Evolutionary conservation across 805 yeast species (phyloP), one percentile per base, ranked within the genome.

Genomic region (Myxozyma mucilagina): DNA sequence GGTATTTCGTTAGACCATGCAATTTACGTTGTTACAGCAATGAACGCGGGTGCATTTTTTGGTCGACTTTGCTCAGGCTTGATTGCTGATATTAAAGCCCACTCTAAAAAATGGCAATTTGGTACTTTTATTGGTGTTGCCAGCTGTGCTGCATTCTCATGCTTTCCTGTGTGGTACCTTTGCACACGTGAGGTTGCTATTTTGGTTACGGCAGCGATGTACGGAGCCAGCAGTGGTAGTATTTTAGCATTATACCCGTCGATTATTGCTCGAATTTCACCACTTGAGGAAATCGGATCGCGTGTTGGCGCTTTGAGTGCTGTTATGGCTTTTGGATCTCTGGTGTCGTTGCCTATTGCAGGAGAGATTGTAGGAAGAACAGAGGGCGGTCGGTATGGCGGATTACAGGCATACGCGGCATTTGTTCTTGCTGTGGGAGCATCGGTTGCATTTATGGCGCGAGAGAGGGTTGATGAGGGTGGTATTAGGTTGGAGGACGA

Each of bases 241-340:
- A 49, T 70, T 7, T 70, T 73, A 20, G 71, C 73, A 14, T 55
- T 74, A 13, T 71, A 70, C 7, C 74, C 76, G 1, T 68, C 72
- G 3, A 59, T 69, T 10, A 65, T 72, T 1, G 73, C 75, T 1
- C 63, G 64, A 16, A 50, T 60, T 18, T 71, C 74, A 4, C 63
- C 68, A 0, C 60, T 68, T 44, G 48, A 68, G 29, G 62, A 67
- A n/a, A 64, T 71, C 16, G 75, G 76, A 4, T 66, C 69, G 3
- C 64, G 75, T 8, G 87, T 89, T 89, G 88, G 89, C 1, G 59
- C 84, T 43, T 80, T 89, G 1, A 76, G 87, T 44, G 75, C 80
- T 6, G 68, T 79, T 10, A 84, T 87, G 47, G 79, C 92, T 0
- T 78, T 82, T 67, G 84, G 80, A 2, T 57, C 69, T n/a, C 68